Evolutionary conservation across 306 rosid species (phyloP).

Genomic region (Cucurbita moschata): DNA sequence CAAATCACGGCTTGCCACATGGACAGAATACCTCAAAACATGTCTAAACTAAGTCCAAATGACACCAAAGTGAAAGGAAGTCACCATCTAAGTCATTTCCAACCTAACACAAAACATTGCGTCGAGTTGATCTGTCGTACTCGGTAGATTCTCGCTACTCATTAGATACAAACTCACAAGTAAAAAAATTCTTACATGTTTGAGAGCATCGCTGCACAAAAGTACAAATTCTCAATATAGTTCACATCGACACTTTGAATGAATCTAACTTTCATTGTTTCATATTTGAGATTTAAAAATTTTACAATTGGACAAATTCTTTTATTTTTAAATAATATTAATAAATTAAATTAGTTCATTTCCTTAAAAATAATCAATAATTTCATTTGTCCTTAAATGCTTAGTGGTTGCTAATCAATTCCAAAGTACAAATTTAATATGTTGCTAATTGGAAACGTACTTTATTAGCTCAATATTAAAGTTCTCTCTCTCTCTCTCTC

Average conservation of each 20-base stretch:
- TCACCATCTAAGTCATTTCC: not conserved
- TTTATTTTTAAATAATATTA: not conserved
- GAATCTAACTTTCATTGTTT: not conserved
- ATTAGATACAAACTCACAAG: too few species aligned
- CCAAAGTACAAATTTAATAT: not conserved
- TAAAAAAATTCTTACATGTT: too few species aligned
- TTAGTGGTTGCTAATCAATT: not conserved
- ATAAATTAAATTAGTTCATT: not conserved
- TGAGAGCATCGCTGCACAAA: not conserved
- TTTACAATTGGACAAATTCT: not conserved
- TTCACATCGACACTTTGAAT: too few species aligned
- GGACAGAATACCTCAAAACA: not conserved
- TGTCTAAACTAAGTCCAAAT: not conserved
- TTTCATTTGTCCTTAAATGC: not conserved
- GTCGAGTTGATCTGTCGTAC: not conserved
- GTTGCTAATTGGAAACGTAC: constrained; percentile 2
- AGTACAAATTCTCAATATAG: too few species aligned
- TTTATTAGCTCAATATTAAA: not conserved
- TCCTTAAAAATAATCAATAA: not conserved
- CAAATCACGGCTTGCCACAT: not conserved
- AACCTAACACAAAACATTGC: not conserved
- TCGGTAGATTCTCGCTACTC: not conserved
- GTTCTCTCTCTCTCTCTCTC: not conserved
- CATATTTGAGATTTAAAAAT: not conserved
- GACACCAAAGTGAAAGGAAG: not conserved